Evolutionary conservation across 2,329 filamentous ascomycete genomes (phyloP), one percentile per base, ranked within the genome.

Genomic region (Scedosporium minutisporum): DNA sequence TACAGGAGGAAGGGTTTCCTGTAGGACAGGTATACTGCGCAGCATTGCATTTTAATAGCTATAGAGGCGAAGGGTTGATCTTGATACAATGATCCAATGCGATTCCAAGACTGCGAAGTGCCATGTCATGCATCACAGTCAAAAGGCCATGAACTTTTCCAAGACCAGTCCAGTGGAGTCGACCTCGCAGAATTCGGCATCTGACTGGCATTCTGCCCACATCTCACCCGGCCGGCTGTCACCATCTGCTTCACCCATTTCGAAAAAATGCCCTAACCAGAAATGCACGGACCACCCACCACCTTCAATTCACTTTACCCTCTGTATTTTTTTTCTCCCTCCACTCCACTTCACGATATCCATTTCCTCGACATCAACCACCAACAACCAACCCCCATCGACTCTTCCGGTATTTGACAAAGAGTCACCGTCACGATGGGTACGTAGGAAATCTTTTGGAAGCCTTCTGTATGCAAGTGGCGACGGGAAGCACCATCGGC

Each of bases 361-460:
- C 51, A 64, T 65, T 71, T 67, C 64, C 44, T 55, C 42, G 27
- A 53, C 65, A 66, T 61, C 66, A 67, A 41, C 38, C 57, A 44
- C 29, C 27, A 68, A 72, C 71, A 71, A 74, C 71, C 70, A 73
- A 68, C 71, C 71, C 67, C 67, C 66, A 72, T 68, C 68, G 69
- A 64, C 71, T 68, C 57, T 48, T 60, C 51, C 59, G n/a, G 66
- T 64, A 66, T 67, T 67, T 67, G 27, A 51, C 42, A 55, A n/a
- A 53, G 48, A 57, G 74, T 73, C 74, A 73, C 71, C 80, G 79
- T 77, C 80, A 83, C 78, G 77, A 85, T 85, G 82, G 82, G 82
- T 85, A 85, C 78, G 82, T 82, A 80, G 74, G 69, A 71, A 23
- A 58, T 33, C 58, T 42, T 46, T 42, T 57, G 58, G 62, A 65